Conservation (phyloP, 768 basidiomycete genomes). For the Calocybe gangraenosa region DNA sequence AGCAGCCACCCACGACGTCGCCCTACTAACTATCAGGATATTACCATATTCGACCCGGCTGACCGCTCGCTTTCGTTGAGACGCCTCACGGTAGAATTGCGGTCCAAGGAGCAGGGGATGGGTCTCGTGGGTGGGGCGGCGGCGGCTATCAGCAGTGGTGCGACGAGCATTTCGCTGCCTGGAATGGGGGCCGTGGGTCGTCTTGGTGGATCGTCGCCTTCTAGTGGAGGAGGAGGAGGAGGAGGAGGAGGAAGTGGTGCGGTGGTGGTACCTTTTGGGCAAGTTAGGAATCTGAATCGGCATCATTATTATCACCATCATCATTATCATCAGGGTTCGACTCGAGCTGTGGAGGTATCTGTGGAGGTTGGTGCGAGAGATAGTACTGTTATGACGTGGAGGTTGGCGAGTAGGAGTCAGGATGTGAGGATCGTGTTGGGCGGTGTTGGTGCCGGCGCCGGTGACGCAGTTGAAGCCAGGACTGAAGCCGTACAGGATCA, state of each 20-base stretch:
- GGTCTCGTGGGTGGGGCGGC: slow-evolving; percentile 26
- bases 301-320: no score
- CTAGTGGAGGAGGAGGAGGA: slow-evolving; percentile 19
- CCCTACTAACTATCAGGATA: slow-evolving; percentile 54
- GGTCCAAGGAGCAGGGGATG: slow-evolving; percentile 21
- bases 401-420: slow-evolving; percentile 37
- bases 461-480: slow-evolving; percentile 4
- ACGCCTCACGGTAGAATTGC: slow-evolving; percentile 44
- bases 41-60: slow-evolving; percentile 62
- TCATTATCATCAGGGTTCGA: no score
- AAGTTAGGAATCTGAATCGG: not conserved
- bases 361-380: slow-evolving; percentile 36
- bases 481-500: slow-evolving; percentile 12
- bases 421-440: slow-evolving; percentile 53
- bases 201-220: slow-evolving; percentile 30
- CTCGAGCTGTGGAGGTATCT: slow-evolving; percentile 14
- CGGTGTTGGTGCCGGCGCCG: slow-evolving; percentile 12
- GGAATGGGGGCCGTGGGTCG: slow-evolving; percentile 42
- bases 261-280: slow-evolving; percentile 1
- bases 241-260: slow-evolving; percentile 1
- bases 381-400: slow-evolving; percentile 60
- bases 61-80: slow-evolving; percentile 54
- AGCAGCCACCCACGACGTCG: slow-evolving; percentile 16
- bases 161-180: slow-evolving; percentile 61
- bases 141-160: slow-evolving; percentile 21